A percentile compares a stretch with the other conserved stretches of the same genome.
phyloP scores from a whole-genome alignment of 495 filamentous ascomycete genomes.

The Aspergillus hancockii region DNA sequence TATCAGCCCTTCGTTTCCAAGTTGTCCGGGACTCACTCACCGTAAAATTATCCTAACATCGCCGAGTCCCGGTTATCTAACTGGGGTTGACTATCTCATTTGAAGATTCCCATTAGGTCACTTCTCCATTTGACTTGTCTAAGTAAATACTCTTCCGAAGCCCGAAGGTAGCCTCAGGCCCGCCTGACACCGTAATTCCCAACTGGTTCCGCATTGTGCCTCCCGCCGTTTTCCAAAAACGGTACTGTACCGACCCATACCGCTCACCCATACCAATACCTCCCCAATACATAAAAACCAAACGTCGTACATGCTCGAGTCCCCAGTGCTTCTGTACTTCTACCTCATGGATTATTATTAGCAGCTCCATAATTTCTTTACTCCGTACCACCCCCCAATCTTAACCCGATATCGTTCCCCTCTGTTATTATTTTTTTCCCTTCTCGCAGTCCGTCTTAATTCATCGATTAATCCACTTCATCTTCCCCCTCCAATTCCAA shows the following conservation, averaged over 20 bases:
- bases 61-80: background rate
- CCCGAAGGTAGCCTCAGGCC: background rate
- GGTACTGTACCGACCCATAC: background rate
- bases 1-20: background rate
- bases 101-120: background rate
- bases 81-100: background rate
- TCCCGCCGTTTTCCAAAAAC: background rate
- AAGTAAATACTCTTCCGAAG: background rate
- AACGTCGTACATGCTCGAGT: background rate
- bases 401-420: conserved; percentile 13
- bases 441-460: conserved; percentile 4
- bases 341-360: conserved; percentile 5
- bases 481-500: conserved; percentile 17
- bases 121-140: background rate
- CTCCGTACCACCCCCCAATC: conserved; percentile 5
- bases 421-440: conserved; percentile 10
- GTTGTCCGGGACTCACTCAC: background rate
- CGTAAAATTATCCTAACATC: background rate
- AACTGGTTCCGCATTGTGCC: conserved; percentile 1
- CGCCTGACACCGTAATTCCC: background rate
- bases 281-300: background rate
- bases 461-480: conserved; percentile 2
- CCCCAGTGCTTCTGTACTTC: background rate
- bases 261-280: conserved; percentile 1
- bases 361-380: conserved; percentile 10